A percentile compares a stretch with the other conserved stretches of the same genome.
Evolutionary conservation across 1,139 yeast genomes (phyloP).

Genomic region (Pichia terricola): DNA sequence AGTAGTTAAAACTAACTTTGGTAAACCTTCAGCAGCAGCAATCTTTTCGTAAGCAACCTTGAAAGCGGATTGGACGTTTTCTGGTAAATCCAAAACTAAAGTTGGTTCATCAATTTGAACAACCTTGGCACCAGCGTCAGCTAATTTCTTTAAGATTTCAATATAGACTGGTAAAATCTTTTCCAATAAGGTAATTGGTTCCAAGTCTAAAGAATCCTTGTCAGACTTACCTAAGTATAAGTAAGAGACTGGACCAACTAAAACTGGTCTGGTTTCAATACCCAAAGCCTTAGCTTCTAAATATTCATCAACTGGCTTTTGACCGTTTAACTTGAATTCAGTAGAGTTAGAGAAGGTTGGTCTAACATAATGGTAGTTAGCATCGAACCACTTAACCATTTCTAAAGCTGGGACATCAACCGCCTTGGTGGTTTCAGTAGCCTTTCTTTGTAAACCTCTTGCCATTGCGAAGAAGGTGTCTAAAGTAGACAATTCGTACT

Average conservation of each 20-base stretch:
- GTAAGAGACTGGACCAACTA: slow-evolving; percentile 94
- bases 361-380: slow-evolving; percentile 99
- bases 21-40: slow-evolving; percentile 52
- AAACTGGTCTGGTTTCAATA: slow-evolving; percentile 92
- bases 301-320: slow-evolving; percentile 95
- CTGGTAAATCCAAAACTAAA: slow-evolving; percentile 87
- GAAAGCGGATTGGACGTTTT: slow-evolving; percentile 73
- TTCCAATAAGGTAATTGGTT: slow-evolving; percentile 80
- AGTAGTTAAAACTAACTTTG: slow-evolving; percentile 76
- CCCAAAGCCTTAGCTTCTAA: slow-evolving; percentile 97
- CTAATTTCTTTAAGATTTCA: slow-evolving; percentile 77
- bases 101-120: slow-evolving; percentile 98
- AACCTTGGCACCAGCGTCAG: slow-evolving; percentile 88
- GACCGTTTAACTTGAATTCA: slow-evolving; percentile 89
- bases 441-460: slow-evolving; percentile 98
- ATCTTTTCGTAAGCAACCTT: slow-evolving; percentile 75
- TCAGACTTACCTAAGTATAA: slow-evolving; percentile 95
- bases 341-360: slow-evolving; percentile 97
- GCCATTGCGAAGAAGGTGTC: slow-evolving; percentile 99
- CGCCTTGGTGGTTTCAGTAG: slow-evolving; percentile 76
- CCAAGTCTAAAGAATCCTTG: slow-evolving; percentile 92
- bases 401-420: slow-evolving; percentile 98
- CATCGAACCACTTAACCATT: slow-evolving; percentile 99
- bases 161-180: slow-evolving; percentile 89
- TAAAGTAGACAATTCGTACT: slow-evolving; percentile 79